phyloP scores from a whole-genome alignment of 148 eudicot genomes.

The Gaultheria prostrata region DNA sequence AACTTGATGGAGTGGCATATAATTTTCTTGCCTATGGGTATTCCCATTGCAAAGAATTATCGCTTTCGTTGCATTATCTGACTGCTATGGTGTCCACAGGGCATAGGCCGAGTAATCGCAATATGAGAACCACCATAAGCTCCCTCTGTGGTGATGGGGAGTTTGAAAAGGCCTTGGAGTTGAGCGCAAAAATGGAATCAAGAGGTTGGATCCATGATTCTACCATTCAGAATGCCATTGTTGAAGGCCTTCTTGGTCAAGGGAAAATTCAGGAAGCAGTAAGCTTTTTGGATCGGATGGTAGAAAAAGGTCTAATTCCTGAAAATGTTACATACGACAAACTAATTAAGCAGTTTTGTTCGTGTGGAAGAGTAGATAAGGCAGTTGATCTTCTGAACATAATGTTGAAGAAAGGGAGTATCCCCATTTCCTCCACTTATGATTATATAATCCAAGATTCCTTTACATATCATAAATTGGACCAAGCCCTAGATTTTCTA shows the following conservation, averaged over 20 bases:
- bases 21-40: slow-evolving; percentile 53
- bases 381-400: slow-evolving; percentile 55
- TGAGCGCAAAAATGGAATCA: slow-evolving; percentile 52
- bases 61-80: slow-evolving; percentile 39
- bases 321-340: slow-evolving; percentile 39
- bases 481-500: slow-evolving; percentile 53
- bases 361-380: slow-evolving; percentile 36
- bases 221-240: slow-evolving; percentile 39
- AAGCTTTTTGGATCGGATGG: slow-evolving; percentile 39
- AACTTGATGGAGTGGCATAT: slow-evolving; percentile 50
- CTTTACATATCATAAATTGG: slow-evolving; percentile 34
- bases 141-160: slow-evolving; percentile 41
- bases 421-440: slow-evolving; percentile 48
- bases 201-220: slow-evolving; percentile 54
- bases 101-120: slow-evolving; percentile 53
- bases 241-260: slow-evolving; percentile 41
- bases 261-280: slow-evolving; percentile 49
- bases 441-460: slow-evolving; percentile 51
- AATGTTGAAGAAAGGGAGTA: slow-evolving; percentile 47
- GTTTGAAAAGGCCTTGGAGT: slow-evolving; percentile 47
- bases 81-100: slow-evolving; percentile 39
- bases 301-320: slow-evolving; percentile 35
- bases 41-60: slow-evolving; percentile 29
- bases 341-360: slow-evolving; percentile 48
- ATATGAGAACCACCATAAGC: slow-evolving; percentile 44